phyloP scores from a whole-genome alignment of 352 stramenopile species.

The Pythium monospermum region DNA sequence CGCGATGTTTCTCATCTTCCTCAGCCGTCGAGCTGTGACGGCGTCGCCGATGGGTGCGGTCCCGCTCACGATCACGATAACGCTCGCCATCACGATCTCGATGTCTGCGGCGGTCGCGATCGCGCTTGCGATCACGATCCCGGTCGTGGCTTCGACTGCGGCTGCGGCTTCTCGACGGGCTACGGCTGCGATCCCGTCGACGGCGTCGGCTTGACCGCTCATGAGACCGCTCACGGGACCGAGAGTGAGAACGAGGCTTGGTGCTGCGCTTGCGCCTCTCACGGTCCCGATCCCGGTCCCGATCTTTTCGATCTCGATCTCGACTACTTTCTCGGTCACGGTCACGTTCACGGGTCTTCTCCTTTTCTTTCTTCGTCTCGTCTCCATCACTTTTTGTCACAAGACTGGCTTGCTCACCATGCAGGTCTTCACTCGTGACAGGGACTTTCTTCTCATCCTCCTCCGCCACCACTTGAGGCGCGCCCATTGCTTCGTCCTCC shows the following conservation, averaged over 20 bases:
- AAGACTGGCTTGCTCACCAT: no score
- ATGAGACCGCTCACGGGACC: slow-evolving; percentile 25
- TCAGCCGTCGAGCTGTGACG: slow-evolving; percentile 18
- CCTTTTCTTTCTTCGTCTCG: slow-evolving; percentile 1
- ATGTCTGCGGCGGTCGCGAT: background rate
- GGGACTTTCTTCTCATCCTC: background rate
- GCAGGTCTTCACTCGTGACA: background rate
- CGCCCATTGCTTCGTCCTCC: background rate
- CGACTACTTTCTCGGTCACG: slow-evolving; percentile 16
- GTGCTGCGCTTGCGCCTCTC: slow-evolving; percentile 19
- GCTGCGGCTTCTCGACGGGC: slow-evolving; percentile 23
- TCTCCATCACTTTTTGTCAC: slow-evolving; percentile 1
- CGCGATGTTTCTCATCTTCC: slow-evolving; percentile 8
- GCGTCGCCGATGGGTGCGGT: slow-evolving; percentile 15
- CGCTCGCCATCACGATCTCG: slow-evolving; percentile 8
- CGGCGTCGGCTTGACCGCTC: slow-evolving; percentile 24
- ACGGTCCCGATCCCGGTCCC: slow-evolving; percentile 18
- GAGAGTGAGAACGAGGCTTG: slow-evolving; percentile 22
- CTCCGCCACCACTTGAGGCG: background rate
- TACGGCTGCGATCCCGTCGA: slow-evolving; percentile 26
- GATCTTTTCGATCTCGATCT: slow-evolving; percentile 8
- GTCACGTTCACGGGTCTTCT: background rate
- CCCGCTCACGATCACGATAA: slow-evolving; percentile 11
- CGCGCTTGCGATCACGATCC: slow-evolving; percentile 8
- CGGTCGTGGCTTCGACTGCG: slow-evolving; percentile 24